These are phyloP conservation scores for Vaccinium vitisidaea DNA, from an alignment of 148 eudicot species.

Conservation along the genomic window DNA sequence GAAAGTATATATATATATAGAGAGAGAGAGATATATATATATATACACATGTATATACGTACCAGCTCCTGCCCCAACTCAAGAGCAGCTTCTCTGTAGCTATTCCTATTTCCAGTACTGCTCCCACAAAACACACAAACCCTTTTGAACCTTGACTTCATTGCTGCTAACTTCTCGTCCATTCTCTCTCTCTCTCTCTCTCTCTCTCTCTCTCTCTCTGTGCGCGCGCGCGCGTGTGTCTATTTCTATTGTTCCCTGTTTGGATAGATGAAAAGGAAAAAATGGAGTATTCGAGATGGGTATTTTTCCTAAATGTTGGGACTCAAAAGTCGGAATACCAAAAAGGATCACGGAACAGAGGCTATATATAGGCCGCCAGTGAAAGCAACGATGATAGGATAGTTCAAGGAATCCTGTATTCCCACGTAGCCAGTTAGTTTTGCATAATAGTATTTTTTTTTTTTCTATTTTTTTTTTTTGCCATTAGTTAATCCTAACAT, in stretches of 20 bases:
- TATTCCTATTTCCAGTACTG: conserved; percentile 37
- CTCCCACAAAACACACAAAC: conserved; percentile 50
- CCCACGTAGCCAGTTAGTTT: conserved; percentile 15
- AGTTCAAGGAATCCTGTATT: conserved; percentile 12
- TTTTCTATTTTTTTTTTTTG: too few relatives aligned
- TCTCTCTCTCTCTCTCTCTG: conserved; percentile 7
- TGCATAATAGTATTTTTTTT: background rate
- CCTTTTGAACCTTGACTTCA: conserved; percentile 49
- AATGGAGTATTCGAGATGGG: background rate
- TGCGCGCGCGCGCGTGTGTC: too few relatives aligned
- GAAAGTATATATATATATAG: background rate
- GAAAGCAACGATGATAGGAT: conserved; percentile 19
- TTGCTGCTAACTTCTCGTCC: conserved; percentile 14
- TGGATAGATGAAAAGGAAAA: conserved; percentile 2
- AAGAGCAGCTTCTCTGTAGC: conserved; percentile 52
- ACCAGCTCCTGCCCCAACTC: conserved; percentile 55
- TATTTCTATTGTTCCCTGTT: background rate
- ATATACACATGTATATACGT: background rate
- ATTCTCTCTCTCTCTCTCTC: conserved; percentile 11
- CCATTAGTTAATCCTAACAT: too few relatives aligned
- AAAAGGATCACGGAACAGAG: conserved; percentile 19
- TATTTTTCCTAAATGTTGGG: background rate
- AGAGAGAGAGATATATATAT: too few relatives aligned
- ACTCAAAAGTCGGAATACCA: conserved; percentile 12
- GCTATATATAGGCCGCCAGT: conserved; percentile 16